Evolutionary conservation across 345 rosid genomes (phyloP).

Genomic region (Lepidium didymum): DNA sequence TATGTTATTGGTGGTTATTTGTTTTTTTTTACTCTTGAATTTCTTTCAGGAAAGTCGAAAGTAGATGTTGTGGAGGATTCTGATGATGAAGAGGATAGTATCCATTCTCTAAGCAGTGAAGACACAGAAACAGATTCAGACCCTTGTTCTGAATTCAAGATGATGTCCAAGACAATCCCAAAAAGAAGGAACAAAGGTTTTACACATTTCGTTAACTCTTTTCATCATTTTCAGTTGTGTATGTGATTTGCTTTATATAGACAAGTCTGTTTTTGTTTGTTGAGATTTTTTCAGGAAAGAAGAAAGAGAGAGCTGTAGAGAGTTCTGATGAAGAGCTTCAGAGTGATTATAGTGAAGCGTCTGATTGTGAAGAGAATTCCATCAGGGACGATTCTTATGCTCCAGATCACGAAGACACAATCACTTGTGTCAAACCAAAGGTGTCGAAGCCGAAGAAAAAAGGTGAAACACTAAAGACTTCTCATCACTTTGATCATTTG

Average conservation of each 20-base stretch:
- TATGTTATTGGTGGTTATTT: background rate
- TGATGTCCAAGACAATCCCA: too few species aligned
- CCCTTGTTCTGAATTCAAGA: background rate
- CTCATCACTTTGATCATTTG: conserved; percentile 7
- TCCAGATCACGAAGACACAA: background rate
- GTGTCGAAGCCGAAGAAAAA: background rate
- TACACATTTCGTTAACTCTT: background rate
- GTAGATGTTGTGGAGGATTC: background rate
- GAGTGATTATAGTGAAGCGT: background rate
- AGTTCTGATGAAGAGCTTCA: background rate
- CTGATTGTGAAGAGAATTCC: background rate
- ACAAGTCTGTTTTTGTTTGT: background rate
- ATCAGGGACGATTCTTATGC: conserved; percentile 2
- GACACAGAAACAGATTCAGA: background rate
- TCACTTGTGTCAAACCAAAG: background rate
- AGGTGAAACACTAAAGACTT: background rate
- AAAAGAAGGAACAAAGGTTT: conserved; percentile 12
- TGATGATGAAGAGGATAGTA: background rate
- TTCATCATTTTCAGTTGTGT: background rate
- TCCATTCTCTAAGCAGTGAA: background rate
- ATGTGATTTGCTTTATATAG: background rate
- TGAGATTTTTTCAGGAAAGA: conserved; percentile 9
- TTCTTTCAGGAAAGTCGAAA: conserved; percentile 1
- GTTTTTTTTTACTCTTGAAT: background rate
- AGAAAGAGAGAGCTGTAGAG: background rate